Percentiles rank a stretch among this genome's conserved stretches.
Evolutionary conservation across 768 basidiomycete species (phyloP).

Genomic region (Amanita phalloides): DNA sequence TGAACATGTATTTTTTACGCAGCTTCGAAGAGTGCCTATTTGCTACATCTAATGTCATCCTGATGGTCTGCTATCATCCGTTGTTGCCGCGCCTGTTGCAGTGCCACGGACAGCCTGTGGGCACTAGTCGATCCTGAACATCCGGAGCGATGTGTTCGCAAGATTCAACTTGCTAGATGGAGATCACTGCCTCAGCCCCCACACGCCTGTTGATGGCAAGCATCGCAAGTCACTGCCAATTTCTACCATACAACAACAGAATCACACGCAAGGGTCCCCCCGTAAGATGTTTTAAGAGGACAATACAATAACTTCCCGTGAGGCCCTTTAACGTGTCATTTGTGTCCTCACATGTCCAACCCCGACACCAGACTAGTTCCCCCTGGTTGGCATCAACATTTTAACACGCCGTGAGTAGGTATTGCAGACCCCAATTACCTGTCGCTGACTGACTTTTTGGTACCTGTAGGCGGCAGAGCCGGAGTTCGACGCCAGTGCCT

Average conservation of each 20-base stretch:
- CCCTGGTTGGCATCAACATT: conserved; percentile 23
- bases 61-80: too few relatives aligned
- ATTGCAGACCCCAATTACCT: neutral
- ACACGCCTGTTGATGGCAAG: too few relatives aligned
- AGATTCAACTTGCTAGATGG: too few relatives aligned
- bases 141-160: too few relatives aligned
- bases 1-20: neutral
- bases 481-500: neutral
- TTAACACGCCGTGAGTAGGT: conserved; percentile 18
- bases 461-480: neutral
- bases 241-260: too few relatives aligned
- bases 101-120: too few relatives aligned
- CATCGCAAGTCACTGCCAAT: too few relatives aligned
- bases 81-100: too few relatives aligned
- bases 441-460: neutral
- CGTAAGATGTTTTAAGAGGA: neutral
- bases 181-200: too few relatives aligned
- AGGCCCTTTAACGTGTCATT: neutral
- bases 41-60: too few relatives aligned
- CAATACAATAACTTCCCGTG: neutral
- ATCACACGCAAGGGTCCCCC: too few relatives aligned
- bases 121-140: too few relatives aligned
- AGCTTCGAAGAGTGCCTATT: neutral
- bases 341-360: neutral
- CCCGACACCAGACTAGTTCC: conserved; percentile 19